Evolutionary conservation across 306 rosid genomes (phyloP), one percentile per base, ranked within the genome.

Genomic region (Medicago arabica): DNA sequence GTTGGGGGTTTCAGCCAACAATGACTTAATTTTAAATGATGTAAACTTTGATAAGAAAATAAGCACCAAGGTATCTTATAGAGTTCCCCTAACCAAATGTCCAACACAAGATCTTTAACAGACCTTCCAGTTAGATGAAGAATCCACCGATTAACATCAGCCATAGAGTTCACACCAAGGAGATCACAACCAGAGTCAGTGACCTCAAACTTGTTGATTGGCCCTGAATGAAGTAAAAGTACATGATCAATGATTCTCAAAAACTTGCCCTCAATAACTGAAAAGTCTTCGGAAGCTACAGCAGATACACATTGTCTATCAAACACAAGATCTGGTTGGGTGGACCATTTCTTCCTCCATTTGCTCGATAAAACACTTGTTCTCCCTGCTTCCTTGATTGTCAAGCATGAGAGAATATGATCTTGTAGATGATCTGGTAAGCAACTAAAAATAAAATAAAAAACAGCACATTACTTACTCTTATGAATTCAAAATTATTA

Each of bases 321-420:
- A 14, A 91, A 89, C 83, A 83, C 88, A 69, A 91, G 88, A 71
- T 51, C 44, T 2, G 84, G 86, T 19, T 84, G 59, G 2, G 63
- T 69, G 9, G 89, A 70, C 83, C 85, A 86, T 78, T 65, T 91
- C 76, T 81, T 84, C 76, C 87, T 87, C 97, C 92, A 91, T 36
- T 81, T 83, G 68, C 84, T 81, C 0, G 92, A 89, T 69, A 91
- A 81, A 68, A 89, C 47, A 68, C 97, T 86, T n/a, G 91, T 91
- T 76, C 78, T 79, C 79, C 75, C 85, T 0, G 91, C 90, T 21
- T 87, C 87, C 81, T 49, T 80, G 43, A 88, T 51, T 83, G 85
- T 51, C 88, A 84, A 77, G 72, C 38, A n/a, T 3, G 88, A 78
- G 46, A 34, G 70, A 85, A 89, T 51, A 15, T 79, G 83, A 4